Evolutionary conservation across 2,329 filamentous ascomycete genomes (phyloP), one percentile per base, ranked within the genome.

Genomic region (Colletotrichum siamense): DNA sequence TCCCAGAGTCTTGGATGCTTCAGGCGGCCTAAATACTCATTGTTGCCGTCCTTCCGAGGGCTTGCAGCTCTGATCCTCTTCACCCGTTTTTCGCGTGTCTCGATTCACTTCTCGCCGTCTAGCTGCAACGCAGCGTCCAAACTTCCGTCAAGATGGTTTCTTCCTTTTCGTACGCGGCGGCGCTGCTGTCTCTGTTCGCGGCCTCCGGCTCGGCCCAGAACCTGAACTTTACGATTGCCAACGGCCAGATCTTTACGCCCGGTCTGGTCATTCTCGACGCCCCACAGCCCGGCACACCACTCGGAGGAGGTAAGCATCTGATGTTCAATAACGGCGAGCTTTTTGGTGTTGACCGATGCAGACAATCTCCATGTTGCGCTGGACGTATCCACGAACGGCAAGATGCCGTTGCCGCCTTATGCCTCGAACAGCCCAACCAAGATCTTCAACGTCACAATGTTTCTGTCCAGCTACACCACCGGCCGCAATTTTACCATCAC

Each of bases 171-270:
- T 69, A 68, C 39, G 71, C 78, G 34, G 65, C 78, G 34, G 67
- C 78, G 59, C 71, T 82, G 68, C 75, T 84, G 69, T 77, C 79
- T 55, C 69, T 84, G n/a, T 78, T 85, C 16, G 73, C 83, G 28
- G 77, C 79, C 52, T 68, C 44, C 12, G 64, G 68, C 9, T 65
- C 69, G 32, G 85, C 85, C 8, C 81, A 84, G 57, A 86, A 88
- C 75, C 93, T 94, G 79, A 91, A 88, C 76, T 93, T 94, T 79
- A 91, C 89, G 24, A 89, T 92, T 68, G 84, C 91, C 26, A 91
- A 91, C 79, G 93, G 93, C 18, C 92, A 95, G 79, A 90, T 95
- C 70, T 94, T 90, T 80, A 95, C 93, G 0, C 93, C 93, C 1
- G 93, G 93, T 0, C 89, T 95, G 71, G 92, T 89, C 28, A 90